Evolutionary conservation across 2,329 filamentous ascomycete genomes (phyloP), one percentile per base, ranked within the genome.

Genomic region (Ophiostoma sp.): DNA sequence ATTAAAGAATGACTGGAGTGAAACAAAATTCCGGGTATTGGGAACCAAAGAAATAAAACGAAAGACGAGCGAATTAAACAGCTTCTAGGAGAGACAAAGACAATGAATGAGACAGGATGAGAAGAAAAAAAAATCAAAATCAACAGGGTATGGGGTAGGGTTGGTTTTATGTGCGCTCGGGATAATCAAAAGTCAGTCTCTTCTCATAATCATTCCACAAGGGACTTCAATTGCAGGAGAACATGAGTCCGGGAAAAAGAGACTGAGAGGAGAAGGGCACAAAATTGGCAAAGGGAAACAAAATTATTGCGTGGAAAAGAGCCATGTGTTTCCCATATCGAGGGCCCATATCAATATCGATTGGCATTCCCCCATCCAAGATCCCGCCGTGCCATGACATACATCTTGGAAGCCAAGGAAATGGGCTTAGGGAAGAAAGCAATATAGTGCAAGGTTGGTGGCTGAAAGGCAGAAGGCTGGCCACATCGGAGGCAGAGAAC

Each of bases 281-380:
- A 63, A 63, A 39, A 63, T 39, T 39, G 59, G 5, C 57, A 61
- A 17, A 36, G 59, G 33, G 8, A 22, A 22, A 39, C 33, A 22
- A 52, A n/a, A 7, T n/a, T 25, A 36, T 45, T 25, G 28, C 39
- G 22, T 59, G 69, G 36, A n/a, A 70, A 59, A 25, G 39, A n/a
- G 15, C 52, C 3, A 52, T 61, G 64, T 73, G 71, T 22, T 33
- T 52, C 15, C 36, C 69, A 50, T 50, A 71, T 61, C 59, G 19
- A 39, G 17, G 52, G n/a, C 7, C 50, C 59, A 28, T 57, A 70
- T 42, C 45, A 66, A 66, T 45, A 45, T 42, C 36, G 36, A 25
- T 66, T 45, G 61, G 61, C 22, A 28, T 66, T 66, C 39, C 61
- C 61, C 61, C 61, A 45, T 59, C 69, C 55, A 63, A 61, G 52